phyloP scores from a whole-genome alignment of 495 filamentous ascomycete genomes.

The Annulohypoxylon moriforme region DNA sequence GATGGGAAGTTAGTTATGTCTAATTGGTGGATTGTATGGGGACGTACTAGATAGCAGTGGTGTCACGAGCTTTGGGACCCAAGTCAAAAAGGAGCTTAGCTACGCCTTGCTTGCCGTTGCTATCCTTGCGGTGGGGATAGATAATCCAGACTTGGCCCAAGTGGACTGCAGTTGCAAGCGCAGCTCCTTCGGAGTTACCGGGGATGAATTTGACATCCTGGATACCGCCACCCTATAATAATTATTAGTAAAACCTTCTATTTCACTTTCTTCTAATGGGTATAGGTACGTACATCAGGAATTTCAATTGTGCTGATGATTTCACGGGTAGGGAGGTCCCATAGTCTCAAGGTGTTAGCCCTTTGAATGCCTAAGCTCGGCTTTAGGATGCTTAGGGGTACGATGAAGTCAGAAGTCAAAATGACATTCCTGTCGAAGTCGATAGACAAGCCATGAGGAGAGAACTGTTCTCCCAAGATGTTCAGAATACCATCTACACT shows the following conservation, averaged over 20 bases:
- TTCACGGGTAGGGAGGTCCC: conserved; percentile 62
- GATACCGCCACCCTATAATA: conserved; percentile 64
- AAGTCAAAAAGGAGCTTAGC: conserved; percentile 69
- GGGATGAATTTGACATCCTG: conserved; percentile 76
- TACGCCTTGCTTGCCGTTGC: conserved; percentile 65
- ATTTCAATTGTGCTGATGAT: conserved; percentile 73
- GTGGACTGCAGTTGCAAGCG: conserved; percentile 70
- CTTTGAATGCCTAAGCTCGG: conserved; percentile 63
- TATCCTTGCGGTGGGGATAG: conserved; percentile 67
- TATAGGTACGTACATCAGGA: conserved; percentile 61
- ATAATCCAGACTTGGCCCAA: conserved; percentile 74
- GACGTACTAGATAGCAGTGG: conserved; percentile 65
- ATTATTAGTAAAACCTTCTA: background rate
- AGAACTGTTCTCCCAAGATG: conserved; percentile 69
- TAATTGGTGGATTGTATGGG: background rate
- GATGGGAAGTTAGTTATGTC: background rate
- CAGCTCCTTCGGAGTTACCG: conserved; percentile 67
- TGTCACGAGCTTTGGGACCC: conserved; percentile 65
- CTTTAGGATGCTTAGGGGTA: conserved; percentile 69
- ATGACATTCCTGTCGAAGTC: conserved; percentile 68
- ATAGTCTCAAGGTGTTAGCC: conserved; percentile 69
- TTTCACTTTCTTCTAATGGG: background rate
- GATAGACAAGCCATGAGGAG: conserved; percentile 68
- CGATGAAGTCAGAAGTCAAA: conserved; percentile 71
- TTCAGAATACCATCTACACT: conserved; percentile 62